Percentiles rank a stretch among this genome's conserved stretches.
These are phyloP conservation scores for Chloridella minuta DNA, from an alignment of 352 stramenopile genomes.

Conservation along the genomic window DNA sequence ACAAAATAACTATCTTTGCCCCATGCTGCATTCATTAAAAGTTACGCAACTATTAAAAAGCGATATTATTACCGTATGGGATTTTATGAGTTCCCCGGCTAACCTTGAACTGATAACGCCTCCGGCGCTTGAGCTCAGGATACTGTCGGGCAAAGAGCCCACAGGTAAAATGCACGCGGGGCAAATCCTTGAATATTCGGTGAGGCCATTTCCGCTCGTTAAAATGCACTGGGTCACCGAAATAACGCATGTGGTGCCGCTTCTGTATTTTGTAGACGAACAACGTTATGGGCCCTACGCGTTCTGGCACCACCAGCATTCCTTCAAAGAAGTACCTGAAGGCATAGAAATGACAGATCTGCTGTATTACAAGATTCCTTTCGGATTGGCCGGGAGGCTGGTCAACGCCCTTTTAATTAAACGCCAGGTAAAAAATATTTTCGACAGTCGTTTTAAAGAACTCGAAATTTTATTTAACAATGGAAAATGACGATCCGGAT, in stretches of 20 bases:
- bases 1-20: too few relatives aligned
- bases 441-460: neutral
- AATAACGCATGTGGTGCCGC: neutral
- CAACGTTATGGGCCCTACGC: neutral
- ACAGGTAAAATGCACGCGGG: neutral
- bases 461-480: neutral
- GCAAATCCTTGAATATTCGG: neutral
- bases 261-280: neutral
- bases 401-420: neutral
- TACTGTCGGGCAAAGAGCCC: neutral
- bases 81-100: neutral
- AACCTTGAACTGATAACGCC: neutral
- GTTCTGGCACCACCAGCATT: neutral
- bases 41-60: neutral
- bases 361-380: neutral
- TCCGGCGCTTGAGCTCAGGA: neutral
- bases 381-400: neutral
- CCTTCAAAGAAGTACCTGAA: neutral
- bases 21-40: neutral
- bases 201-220: neutral
- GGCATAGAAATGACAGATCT: neutral
- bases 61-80: neutral
- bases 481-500: neutral
- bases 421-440: neutral
- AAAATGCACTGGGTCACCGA: neutral